Conservation (phyloP, 2,329 filamentous ascomycete genomes). For the Sclerotinia spermophila region DNA sequence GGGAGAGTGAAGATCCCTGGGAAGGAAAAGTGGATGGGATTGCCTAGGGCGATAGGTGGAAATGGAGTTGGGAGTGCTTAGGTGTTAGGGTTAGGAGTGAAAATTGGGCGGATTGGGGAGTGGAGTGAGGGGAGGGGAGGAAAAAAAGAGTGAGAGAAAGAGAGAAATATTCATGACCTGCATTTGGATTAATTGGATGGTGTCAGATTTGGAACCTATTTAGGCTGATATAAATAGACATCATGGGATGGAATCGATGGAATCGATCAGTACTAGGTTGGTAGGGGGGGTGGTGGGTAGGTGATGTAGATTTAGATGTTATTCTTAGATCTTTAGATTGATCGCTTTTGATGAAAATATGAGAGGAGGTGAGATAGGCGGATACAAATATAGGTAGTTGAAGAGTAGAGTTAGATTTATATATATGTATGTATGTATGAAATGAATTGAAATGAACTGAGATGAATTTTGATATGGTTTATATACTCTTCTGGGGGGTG, state of each 20-base stretch:
- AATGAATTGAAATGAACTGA: too few species aligned
- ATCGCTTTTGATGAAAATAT: too few species aligned
- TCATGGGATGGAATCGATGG: neutral
- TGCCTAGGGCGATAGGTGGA: slow-evolving; percentile 34
- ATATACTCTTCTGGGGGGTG: neutral
- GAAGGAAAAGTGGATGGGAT: slow-evolving; percentile 31
- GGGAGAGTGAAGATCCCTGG: slow-evolving; percentile 46
- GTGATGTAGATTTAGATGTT: neutral
- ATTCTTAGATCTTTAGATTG: neutral
- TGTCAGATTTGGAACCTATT: neutral
- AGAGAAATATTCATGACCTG: neutral
- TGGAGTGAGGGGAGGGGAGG: neutral
- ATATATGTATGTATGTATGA: too few species aligned
- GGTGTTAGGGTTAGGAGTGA: neutral
- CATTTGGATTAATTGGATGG: neutral
- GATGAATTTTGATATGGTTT: too few species aligned
- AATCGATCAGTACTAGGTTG: neutral
- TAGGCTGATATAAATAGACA: slow-evolving; percentile 1
- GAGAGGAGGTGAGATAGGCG: too few species aligned
- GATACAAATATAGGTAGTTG: too few species aligned
- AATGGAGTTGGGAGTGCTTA: slow-evolving; percentile 15
- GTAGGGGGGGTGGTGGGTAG: accelerated
- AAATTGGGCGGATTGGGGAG: neutral
- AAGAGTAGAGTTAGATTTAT: too few species aligned
- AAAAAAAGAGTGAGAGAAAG: too few species aligned